These are phyloP conservation scores for Artemisia argyi DNA, from an alignment of 129 eudicot genomes.

Conservation along the genomic window DNA sequence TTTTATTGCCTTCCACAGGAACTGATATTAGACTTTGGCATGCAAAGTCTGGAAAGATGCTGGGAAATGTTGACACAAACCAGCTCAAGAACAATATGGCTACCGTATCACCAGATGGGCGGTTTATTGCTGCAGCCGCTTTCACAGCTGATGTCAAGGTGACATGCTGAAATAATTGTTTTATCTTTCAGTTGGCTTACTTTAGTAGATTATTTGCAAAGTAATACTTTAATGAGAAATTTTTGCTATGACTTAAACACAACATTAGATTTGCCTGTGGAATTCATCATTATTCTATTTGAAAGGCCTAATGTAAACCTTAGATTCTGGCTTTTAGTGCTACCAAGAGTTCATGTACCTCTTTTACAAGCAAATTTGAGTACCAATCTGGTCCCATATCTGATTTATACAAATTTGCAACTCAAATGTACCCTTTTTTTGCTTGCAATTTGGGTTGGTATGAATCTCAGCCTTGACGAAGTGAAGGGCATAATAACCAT, in stretches of 20 bases:
- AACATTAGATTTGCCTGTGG: constrained; percentile 1
- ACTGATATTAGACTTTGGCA: constrained; percentile 94
- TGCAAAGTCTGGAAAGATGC: constrained; percentile 78
- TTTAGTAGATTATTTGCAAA: constrained; percentile 5
- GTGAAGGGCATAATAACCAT: too few species aligned
- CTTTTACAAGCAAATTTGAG: not conserved
- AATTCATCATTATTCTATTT: not conserved
- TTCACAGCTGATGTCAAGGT: constrained; percentile 99
- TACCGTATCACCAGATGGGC: constrained; percentile 87
- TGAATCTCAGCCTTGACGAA: too few species aligned
- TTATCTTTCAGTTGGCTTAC: not conserved
- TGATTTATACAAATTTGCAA: too few species aligned
- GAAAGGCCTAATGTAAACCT: not conserved
- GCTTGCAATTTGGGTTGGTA: too few species aligned
- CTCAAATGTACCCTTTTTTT: too few species aligned
- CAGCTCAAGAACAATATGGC: constrained; percentile 98
- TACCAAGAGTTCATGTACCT: constrained; percentile 7
- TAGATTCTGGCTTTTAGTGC: constrained; percentile 11
- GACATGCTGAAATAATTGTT: not conserved
- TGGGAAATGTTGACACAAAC: constrained; percentile 90
- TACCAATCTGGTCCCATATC: too few species aligned
- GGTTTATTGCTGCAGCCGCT: constrained; percentile 98
- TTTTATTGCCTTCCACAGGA: constrained; percentile 39
- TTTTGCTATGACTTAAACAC: constrained; percentile 17
- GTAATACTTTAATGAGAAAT: constrained; percentile 2